These are phyloP conservation scores for Terana coerulea DNA, from an alignment of 768 basidiomycete species.

Conservation along the genomic window DNA sequence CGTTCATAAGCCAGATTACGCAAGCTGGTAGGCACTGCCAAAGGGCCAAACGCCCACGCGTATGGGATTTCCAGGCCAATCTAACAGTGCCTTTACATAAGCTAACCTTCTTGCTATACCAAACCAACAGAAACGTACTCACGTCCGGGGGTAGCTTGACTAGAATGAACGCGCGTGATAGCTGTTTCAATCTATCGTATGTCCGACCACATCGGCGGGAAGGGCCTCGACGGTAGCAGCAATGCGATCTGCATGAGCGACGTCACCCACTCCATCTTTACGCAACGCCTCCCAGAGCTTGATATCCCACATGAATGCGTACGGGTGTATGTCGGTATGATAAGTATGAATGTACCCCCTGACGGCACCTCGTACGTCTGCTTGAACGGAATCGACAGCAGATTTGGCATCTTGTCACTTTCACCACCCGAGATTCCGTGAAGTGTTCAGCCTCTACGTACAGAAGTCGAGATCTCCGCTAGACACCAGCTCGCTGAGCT, in stretches of 20 bases:
- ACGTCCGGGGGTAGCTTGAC: conserved; percentile 85
- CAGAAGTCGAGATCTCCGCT: no score
- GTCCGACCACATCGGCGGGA: no score
- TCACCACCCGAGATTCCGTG: no score
- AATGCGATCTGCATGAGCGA: conserved; percentile 55
- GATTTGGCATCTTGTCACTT: conserved; percentile 91
- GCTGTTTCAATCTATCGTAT: conserved; percentile 42
- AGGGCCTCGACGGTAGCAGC: no score
- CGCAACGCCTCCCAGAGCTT: conserved; percentile 65
- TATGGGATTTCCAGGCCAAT: conserved; percentile 73
- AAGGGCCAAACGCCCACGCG: conserved; percentile 62
- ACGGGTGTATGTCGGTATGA: conserved; percentile 73
- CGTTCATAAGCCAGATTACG: conserved; percentile 79
- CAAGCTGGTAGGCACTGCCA: conserved; percentile 55
- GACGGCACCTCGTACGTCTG: conserved; percentile 54
- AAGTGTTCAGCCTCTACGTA: no score
- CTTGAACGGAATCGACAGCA: conserved; percentile 73
- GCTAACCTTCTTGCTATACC: no score
- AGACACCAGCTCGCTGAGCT: no score
- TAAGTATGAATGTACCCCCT: conserved; percentile 61
- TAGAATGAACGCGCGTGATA: conserved; percentile 86
- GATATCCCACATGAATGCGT: conserved; percentile 80
- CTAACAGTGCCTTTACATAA: no score
- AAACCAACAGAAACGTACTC: conserved; percentile 37
- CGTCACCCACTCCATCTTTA: conserved; percentile 46